Evolutionary conservation across 371 early-diverging fungal genomes (phyloP), one percentile per base, ranked within the genome.

Genomic region (Phascolomyces articulosus): DNA sequence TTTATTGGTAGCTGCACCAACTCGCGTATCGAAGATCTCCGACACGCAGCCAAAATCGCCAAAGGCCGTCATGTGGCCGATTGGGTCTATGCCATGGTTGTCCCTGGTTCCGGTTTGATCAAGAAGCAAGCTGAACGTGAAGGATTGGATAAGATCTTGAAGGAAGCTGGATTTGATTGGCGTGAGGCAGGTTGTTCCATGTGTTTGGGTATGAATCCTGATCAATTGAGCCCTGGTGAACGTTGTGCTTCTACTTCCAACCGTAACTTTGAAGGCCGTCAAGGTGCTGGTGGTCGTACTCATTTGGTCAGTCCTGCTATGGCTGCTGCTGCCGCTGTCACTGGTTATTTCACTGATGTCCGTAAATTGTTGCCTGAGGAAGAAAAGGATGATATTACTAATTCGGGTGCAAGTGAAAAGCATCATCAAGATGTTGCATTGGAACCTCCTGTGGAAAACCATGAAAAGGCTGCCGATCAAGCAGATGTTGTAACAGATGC

Each of bases 151-250:
- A 71, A 74, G 70, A 80, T 90, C 61, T 86, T 90, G 69, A 85
- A 67, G 44, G 85, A 87, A 34, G 90, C 90, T 65, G 88, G 88
- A 9, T 90, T 87, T 70, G 90, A 90, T 66, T 90, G 88, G 88
- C 77, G 90, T 64, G 90, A 90, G 60, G 88, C 90, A 49, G 90
- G 90, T 40, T 90, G 90, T 67, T 87, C 87, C 41, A 90, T 90
- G 90, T 90, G 90, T 71, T 76, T 90, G 24, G 90, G 90, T 62
- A 90, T 90, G 90, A 90, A 90, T 64, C 87, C 87, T 51, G 90
- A 90, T 76, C 88, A 88, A 66, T 78, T 90, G 16, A 82, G 79
- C 65, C 87, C 90, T 41, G 77, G 80, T 23, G 88, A 90, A 59
- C 82, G 90, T 55, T 90, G 90, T 75, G 90, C 90, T 16, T 84